Evolutionary conservation across 1,284 basidiomycete genomes (phyloP).

Genomic region (Puccinia polysora): DNA sequence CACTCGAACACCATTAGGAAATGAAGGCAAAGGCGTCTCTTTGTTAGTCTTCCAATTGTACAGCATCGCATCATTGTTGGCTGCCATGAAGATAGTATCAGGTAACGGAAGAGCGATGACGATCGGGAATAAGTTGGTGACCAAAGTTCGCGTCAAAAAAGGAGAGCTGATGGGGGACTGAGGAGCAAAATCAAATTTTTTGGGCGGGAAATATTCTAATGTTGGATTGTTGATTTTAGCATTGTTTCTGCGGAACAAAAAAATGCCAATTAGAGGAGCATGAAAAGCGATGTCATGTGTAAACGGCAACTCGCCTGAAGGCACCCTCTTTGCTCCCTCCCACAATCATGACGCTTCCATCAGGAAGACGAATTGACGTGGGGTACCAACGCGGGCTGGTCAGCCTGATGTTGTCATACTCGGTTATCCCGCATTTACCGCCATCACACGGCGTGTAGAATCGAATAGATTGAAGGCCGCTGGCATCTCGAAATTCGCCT

Average conservation of each 20-base stretch:
- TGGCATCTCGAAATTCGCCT: conserved; percentile 68
- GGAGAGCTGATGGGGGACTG: conserved; percentile 61
- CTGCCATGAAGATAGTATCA: conserved; percentile 66
- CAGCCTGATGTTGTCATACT: conserved; percentile 62
- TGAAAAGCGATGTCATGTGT: conserved; percentile 34
- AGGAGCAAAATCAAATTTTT: conserved; percentile 61
- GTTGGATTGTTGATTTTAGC: conserved; percentile 28
- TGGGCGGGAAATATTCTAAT: conserved; percentile 34
- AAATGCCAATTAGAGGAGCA: background rate
- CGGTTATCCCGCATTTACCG: conserved; percentile 62
- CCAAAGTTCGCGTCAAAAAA: conserved; percentile 68
- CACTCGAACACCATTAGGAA: conserved; percentile 75
- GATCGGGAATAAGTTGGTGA: conserved; percentile 75
- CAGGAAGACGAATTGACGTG: conserved; percentile 64
- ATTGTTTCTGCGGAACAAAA: conserved; percentile 35
- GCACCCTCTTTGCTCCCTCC: conserved; percentile 43
- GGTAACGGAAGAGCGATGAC: conserved; percentile 68
- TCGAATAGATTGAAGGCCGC: conserved; percentile 69
- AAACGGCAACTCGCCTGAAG: conserved; percentile 48
- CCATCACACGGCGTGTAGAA: conserved; percentile 66
- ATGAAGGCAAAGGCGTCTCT: conserved; percentile 64
- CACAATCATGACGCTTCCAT: conserved; percentile 33
- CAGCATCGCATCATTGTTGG: conserved; percentile 70
- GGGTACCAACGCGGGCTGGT: conserved; percentile 67
- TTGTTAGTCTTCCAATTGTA: conserved; percentile 68